Base-by-base conservation (phyloP, 108 stramenopile genomes). In the Chaetoceros muelleri region DNA sequence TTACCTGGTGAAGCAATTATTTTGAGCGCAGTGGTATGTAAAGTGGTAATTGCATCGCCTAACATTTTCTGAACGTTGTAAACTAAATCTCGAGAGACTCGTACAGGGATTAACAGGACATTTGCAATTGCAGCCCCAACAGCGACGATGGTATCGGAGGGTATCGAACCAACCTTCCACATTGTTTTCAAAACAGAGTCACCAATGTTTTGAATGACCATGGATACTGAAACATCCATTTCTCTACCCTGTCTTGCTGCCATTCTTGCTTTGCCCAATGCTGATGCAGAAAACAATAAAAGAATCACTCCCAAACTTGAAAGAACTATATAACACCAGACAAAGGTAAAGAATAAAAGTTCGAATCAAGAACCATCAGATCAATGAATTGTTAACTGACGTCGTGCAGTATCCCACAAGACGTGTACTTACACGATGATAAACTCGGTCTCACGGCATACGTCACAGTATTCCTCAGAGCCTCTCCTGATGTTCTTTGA, bases 401-500 rank as follows among this genome's bases (percentile, higher is more conserved):
- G 28, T 17, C 55, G 24, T 1, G 24, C 24, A 1, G 2, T 25
- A 23, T 25, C 1, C 18, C 17, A 3, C 26, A 2, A 3, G 21
- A 27, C 24, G 13, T 18, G 3, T 21, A 23, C 57, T 58, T 58
- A 58, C 57, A 46, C n/a, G 55, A 30, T 2, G 68, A 57, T 0
- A 55, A 23, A 48, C 67, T 65, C 0, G 89, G 89, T 49, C 81
- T 75, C 20, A 90, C 76, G 24, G 89, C 85, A 65, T 90, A 84
- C 3, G 82, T 78, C 2, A 90, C 65, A 46, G 85, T 84, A 47
- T 90, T 90, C 58, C 84, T 67, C 60, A 90, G 59, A 1, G 89
- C 89, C 48, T 90, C 89, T 31, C 89, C 85, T 19, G 84, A 82
- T 28, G 84, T 82, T 54, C 82, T 67, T 60, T 90, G 89, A 1